Base-by-base conservation (phyloP, 2,329 filamentous ascomycete genomes). In the Penicillium capsulatum region DNA sequence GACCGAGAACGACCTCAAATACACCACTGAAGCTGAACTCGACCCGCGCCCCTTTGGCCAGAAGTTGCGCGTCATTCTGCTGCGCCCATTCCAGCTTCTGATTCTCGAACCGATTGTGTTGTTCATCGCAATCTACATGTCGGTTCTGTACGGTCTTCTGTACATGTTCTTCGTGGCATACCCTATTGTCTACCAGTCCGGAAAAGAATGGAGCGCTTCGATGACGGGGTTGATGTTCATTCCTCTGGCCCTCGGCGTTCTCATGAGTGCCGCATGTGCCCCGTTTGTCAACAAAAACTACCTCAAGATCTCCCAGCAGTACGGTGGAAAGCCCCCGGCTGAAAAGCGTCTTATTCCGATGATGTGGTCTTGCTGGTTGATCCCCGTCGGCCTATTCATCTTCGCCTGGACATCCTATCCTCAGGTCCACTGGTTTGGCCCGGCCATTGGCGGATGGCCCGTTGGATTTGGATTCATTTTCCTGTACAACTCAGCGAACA, bases 221-320 rank as follows among this genome's bases (percentile, higher is more conserved):
- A 81, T 71, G 17, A 89, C 86, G 0, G 88, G 87, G 32, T 73
- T 94, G 7, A 91, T 92, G 83, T 94, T 94, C 64, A 89, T 92
- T 47, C 86, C 86, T 2, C 63, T 92, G 31, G 86, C 86, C 6
- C 68, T 92, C 13, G 87, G 87, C 35, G 86, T 92, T 11, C 13
- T 91, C 2, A 44, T 68, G 29, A 84, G 83, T 1, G 84, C 86
- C 11, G 56, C 67, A 9, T 86, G 79, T 63, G 71, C 85, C 1
- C 84, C 88, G 0, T 51, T 83, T 0, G 80, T 94, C 57, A 94
- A 94, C 74, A 83, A 77, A 45, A 83, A 94, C 68, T 94, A 94
- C 68, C 65, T 91, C 41, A 75, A 64, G 26, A 63, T 86, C 22
- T 76, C 74, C 4, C 53, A 65, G 3, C 78, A 81, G 60, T 74